These are phyloP conservation scores for Cryptosporidium ubiquitum DNA, from an alignment of 169 alveolate species.

Conservation along the genomic window DNA sequence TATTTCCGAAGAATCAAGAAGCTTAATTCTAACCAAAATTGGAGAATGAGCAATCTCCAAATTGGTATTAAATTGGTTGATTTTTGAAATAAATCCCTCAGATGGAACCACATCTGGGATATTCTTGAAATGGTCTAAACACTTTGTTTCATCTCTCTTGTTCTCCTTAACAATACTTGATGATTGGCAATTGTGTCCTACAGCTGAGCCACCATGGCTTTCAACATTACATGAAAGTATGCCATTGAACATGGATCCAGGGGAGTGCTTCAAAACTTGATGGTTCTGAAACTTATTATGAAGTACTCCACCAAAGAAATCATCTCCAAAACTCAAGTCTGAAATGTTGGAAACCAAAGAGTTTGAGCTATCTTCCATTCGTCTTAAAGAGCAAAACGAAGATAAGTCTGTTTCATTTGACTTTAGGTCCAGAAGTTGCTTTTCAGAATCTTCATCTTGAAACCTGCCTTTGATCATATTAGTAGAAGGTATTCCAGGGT, in stretches of 20 bases:
- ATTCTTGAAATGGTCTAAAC: not conserved
- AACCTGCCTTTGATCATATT: not conserved
- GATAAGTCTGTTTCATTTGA: slow-evolving; percentile 13
- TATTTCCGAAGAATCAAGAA: slow-evolving; percentile 29
- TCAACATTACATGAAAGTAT: not conserved
- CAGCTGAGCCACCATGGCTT: not conserved
- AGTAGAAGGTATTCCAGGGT: not conserved
- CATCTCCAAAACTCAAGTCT: slow-evolving; percentile 40
- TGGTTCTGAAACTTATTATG: not conserved
- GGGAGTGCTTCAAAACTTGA: not conserved
- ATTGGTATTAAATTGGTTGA: not conserved
- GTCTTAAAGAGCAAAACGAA: slow-evolving; percentile 16
- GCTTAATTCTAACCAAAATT: slow-evolving; percentile 22
- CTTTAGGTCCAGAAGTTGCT: not conserved
- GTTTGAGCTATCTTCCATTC: slow-evolving; percentile 58
- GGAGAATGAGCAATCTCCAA: slow-evolving; percentile 7
- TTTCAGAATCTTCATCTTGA: slow-evolving; percentile 37
- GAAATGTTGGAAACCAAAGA: slow-evolving; percentile 52
- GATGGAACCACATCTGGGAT: slow-evolving; percentile 1
- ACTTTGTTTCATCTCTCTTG: not conserved
- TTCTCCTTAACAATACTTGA: not conserved
- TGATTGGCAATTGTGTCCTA: not conserved
- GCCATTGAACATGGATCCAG: not conserved
- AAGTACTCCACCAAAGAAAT: slow-evolving; percentile 2
- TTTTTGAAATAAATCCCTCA: slow-evolving; percentile 2